These are phyloP conservation scores for bread wheat (Triticum aestivum) DNA, from an alignment of 176 grass and related monocot genomes.

Conservation along the genomic window DNA sequence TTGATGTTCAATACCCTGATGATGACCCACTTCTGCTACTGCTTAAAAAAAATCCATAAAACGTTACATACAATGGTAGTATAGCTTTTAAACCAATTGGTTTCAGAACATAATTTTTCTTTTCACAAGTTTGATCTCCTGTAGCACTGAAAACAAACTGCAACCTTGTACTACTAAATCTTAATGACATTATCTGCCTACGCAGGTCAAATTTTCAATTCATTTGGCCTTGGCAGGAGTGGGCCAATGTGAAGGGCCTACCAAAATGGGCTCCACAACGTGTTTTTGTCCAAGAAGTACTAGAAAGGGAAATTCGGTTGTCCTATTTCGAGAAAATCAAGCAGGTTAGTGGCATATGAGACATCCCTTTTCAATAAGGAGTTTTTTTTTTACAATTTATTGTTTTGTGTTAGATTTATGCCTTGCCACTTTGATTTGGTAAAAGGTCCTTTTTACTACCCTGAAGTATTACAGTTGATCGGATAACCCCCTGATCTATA, in stretches of 20 bases:
- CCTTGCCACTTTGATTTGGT: slow-evolving; percentile 12
- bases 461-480: background rate
- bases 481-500: background rate
- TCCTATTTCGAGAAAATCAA: slow-evolving; percentile 98
- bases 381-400: background rate
- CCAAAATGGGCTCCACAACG: slow-evolving; percentile 89
- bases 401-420: background rate
- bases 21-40: background rate
- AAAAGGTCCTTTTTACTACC: background rate
- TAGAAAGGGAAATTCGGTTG: slow-evolving; percentile 89
- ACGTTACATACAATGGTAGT: background rate
- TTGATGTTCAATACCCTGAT: slow-evolving; percentile 12
- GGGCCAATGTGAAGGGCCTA: slow-evolving; percentile 91
- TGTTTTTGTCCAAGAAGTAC: slow-evolving; percentile 98
- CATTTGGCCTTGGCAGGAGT: slow-evolving; percentile 98
- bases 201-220: slow-evolving; percentile 93
- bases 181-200: slow-evolving; percentile 14
- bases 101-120: background rate
- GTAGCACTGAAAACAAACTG: background rate
- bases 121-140: background rate
- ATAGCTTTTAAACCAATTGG: background rate
- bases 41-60: background rate
- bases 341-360: slow-evolving; percentile 59
- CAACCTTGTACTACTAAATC: background rate
- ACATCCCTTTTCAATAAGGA: background rate